Conservation (phyloP, 106 monocot species). For the Allium sativum region DNA sequence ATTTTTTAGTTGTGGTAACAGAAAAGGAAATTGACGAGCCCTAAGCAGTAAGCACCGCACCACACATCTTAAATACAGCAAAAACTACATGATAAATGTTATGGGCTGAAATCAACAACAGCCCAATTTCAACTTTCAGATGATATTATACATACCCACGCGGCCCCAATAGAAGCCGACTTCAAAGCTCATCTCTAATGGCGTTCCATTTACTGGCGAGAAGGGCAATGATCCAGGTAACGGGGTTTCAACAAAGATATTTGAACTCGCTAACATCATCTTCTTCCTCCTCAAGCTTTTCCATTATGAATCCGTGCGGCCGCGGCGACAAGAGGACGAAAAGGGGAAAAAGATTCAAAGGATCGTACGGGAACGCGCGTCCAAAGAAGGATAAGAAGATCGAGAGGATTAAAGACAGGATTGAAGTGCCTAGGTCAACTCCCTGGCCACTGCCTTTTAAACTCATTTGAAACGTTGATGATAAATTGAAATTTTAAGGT, state of each 20-base stretch:
- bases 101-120: not conserved
- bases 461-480: constrained; percentile 35
- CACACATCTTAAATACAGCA: too few relatives aligned
- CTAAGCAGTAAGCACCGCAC: too few relatives aligned
- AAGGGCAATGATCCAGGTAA: constrained; percentile 11
- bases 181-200: not conserved
- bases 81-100: too few relatives aligned
- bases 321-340: constrained; percentile 93
- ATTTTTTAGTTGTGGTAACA: too few relatives aligned
- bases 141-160: too few relatives aligned
- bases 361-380: constrained; percentile 73
- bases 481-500: not conserved
- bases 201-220: constrained; percentile 24
- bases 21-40: too few relatives aligned
- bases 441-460: constrained; percentile 99
- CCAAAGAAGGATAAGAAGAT: constrained; percentile 89
- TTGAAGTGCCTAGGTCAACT: constrained; percentile 87
- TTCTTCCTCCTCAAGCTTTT: not conserved
- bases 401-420: constrained; percentile 78
- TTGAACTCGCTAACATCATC: not conserved
- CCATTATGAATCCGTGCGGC: constrained; percentile 39
- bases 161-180: too few relatives aligned
- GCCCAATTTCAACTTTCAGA: not conserved
- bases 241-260: constrained; percentile 1
- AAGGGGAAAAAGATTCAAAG: constrained; percentile 89